These are phyloP conservation scores for Phoenix dactylifera DNA, from an alignment of 176 grass and related monocot species.

Conservation along the genomic window DNA sequence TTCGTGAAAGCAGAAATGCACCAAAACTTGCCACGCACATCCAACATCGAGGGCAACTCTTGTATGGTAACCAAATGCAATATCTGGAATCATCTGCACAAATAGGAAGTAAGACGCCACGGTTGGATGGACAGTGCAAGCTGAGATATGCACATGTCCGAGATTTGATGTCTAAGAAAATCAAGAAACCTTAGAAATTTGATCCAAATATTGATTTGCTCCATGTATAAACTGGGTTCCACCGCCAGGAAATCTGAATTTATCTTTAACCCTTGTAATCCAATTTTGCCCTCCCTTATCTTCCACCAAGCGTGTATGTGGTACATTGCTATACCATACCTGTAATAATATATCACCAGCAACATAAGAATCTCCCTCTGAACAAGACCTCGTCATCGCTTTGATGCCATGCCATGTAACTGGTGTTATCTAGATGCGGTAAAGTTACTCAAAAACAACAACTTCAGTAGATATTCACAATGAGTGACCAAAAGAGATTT, in stretches of 20 bases:
- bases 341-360: slow-evolving; percentile 2
- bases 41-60: slow-evolving; percentile 87
- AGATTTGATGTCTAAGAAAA: neutral
- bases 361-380: no score
- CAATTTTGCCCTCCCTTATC: slow-evolving; percentile 99
- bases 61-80: slow-evolving; percentile 74
- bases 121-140: no score
- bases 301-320: slow-evolving; percentile 86
- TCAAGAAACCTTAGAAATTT: slow-evolving; percentile 63
- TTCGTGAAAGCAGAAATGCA: slow-evolving; percentile 78
- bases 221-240: slow-evolving; percentile 94
- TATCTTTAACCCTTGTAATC: slow-evolving; percentile 79
- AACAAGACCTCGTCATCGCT: no score
- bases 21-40: slow-evolving; percentile 92
- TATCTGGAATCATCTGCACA: slow-evolving; percentile 83
- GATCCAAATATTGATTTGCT: slow-evolving; percentile 72
- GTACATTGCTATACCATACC: slow-evolving; percentile 98
- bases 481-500: neutral
- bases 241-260: slow-evolving; percentile 89
- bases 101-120: slow-evolving; percentile 6
- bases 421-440: no score
- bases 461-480: no score
- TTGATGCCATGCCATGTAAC: no score
- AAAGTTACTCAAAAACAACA: no score
- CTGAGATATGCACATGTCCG: no score